phyloP scores from a whole-genome alignment of 23 red algal species.

The Gracilaria domingensis region DNA sequence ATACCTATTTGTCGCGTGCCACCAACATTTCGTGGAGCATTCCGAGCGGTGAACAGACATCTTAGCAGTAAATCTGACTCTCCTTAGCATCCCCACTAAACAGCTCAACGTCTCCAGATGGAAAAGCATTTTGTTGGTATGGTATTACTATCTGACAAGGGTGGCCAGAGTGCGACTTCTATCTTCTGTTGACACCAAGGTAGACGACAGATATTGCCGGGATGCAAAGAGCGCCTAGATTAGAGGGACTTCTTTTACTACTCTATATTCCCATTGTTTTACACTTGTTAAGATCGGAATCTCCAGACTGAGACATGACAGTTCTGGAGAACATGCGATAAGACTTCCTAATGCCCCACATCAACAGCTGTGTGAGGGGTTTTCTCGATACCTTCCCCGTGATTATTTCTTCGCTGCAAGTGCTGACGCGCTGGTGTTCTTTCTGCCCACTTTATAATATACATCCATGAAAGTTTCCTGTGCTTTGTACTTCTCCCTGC shows the following conservation, averaged over 20 bases:
- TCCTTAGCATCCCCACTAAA: slow-evolving; percentile 8
- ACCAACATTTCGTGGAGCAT: slow-evolving; percentile 33
- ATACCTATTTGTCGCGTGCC: slow-evolving; percentile 30
- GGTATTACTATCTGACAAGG: too few relatives aligned
- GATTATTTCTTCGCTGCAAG: slow-evolving; percentile 21
- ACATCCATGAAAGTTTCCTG: slow-evolving; percentile 74
- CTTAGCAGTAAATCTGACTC: slow-evolving; percentile 37
- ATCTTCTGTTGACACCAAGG: too few relatives aligned
- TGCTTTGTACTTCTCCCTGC: slow-evolving; percentile 67
- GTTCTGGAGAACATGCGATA: background rate
- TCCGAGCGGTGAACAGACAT: slow-evolving; percentile 30
- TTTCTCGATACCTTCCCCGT: background rate
- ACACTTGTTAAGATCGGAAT: background rate
- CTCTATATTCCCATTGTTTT: background rate
- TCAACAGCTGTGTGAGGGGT: background rate
- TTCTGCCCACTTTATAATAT: slow-evolving; percentile 70
- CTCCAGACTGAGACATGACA: background rate
- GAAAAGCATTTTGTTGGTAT: too few relatives aligned
- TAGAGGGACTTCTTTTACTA: too few relatives aligned
- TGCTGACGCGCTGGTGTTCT: slow-evolving; percentile 60
- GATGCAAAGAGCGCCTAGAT: too few relatives aligned
- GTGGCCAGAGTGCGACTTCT: too few relatives aligned
- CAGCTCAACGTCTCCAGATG: background rate
- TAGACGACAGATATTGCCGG: too few relatives aligned
- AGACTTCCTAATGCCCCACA: background rate